A percentile compares a stretch with the other conserved stretches of the same genome.
Evolutionary conservation across 768 basidiomycete species (phyloP).

Genomic region (Boletellus ananas): DNA sequence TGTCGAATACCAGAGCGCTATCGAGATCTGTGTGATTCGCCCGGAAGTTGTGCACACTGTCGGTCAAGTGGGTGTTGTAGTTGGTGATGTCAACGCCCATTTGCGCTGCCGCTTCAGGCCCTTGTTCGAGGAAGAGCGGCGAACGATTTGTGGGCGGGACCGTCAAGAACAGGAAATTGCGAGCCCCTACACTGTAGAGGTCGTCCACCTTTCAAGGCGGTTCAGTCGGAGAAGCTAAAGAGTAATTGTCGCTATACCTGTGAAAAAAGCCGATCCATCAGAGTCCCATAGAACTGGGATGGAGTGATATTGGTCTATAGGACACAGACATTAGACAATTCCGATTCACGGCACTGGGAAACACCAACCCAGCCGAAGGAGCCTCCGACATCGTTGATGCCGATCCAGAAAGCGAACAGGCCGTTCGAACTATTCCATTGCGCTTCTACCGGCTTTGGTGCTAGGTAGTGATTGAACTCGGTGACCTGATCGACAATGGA

Average conservation of each 20-base stretch:
- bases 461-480: constrained; percentile 47
- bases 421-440: constrained; percentile 56
- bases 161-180: constrained; percentile 61
- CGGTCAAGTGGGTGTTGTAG: constrained; percentile 48
- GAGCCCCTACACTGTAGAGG: constrained; percentile 41
- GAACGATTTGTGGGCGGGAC: constrained; percentile 58
- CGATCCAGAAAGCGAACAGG: constrained; percentile 67
- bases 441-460: constrained; percentile 44
- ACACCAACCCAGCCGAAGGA: constrained; percentile 16
- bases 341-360: background rate
- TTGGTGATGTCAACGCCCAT: constrained; percentile 38
- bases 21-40: constrained; percentile 40
- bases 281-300: constrained; percentile 20
- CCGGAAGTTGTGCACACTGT: constrained; percentile 39
- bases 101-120: constrained; percentile 21
- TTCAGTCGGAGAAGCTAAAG: background rate
- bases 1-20: constrained; percentile 49
- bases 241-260: constrained; percentile 14
- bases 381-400: constrained; percentile 57
- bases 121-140: constrained; percentile 48
- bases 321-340: background rate
- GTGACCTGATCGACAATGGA: constrained; percentile 53
- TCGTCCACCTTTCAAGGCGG: constrained; percentile 11
- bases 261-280: constrained; percentile 27
- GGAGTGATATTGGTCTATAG: constrained; percentile 23